Evolutionary conservation across 2,329 filamentous ascomycete species (phyloP).

Genomic region (Rutstroemia sp.): DNA sequence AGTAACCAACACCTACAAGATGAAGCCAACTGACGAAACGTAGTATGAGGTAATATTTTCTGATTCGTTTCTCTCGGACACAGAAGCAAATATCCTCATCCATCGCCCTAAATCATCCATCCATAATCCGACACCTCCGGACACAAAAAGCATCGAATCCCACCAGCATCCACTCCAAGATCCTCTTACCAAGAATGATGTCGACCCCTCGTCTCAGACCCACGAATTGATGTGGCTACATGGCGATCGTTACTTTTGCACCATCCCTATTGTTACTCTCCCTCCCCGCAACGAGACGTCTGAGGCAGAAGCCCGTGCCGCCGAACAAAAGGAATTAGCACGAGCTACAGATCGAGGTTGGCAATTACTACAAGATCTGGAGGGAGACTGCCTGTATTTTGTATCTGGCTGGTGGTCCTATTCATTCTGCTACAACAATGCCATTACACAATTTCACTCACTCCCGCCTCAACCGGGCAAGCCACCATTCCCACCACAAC

Average conservation of each 20-base stretch:
- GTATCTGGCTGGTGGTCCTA: slow-evolving; percentile 71
- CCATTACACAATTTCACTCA: slow-evolving; percentile 67
- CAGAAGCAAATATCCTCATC: slow-evolving; percentile 45
- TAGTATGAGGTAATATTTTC: slow-evolving; percentile 61
- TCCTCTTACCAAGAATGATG: slow-evolving; percentile 6
- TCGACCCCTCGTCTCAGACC: slow-evolving; percentile 21
- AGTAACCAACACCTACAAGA: neutral
- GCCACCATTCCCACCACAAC: slow-evolving; percentile 55
- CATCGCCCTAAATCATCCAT: slow-evolving; percentile 22
- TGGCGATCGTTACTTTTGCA: slow-evolving; percentile 55
- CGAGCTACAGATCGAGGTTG: slow-evolving; percentile 60
- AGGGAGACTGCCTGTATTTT: slow-evolving; percentile 64
- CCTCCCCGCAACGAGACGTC: slow-evolving; percentile 40
- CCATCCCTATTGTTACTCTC: slow-evolving; percentile 50
- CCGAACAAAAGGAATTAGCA: slow-evolving; percentile 59
- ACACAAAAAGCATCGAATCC: slow-evolving; percentile 21
- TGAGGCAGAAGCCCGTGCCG: slow-evolving; percentile 42
- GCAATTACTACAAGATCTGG: slow-evolving; percentile 60
- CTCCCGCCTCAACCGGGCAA: slow-evolving; percentile 53
- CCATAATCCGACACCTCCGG: slow-evolving; percentile 15
- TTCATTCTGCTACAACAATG: slow-evolving; percentile 64
- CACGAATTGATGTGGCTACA: slow-evolving; percentile 57
- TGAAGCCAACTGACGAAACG: slow-evolving; percentile 15
- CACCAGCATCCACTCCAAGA: slow-evolving; percentile 9
- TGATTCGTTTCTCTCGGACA: slow-evolving; percentile 50